Percentiles rank a stretch among this genome's conserved stretches.
Evolutionary conservation across 345 rosid genomes (phyloP).

Genomic region (Syzygium grande): DNA sequence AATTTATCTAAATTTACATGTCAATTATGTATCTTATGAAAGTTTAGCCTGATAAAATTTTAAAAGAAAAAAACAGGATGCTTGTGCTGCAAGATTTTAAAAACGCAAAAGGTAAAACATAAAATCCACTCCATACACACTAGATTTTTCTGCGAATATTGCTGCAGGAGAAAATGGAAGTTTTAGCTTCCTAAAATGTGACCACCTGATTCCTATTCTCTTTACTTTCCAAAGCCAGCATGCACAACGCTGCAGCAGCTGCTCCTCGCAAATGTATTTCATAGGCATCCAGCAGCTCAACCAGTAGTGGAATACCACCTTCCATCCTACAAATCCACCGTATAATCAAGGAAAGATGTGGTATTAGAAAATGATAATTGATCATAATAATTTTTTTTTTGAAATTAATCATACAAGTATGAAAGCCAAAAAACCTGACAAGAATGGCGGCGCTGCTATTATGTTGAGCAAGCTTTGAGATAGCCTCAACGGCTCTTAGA

Average conservation of each 20-base stretch:
- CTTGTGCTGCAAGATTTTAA: background rate
- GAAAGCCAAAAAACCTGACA: background rate
- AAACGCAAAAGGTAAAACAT: background rate
- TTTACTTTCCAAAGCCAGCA: slow-evolving; percentile 70
- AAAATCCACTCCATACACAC: background rate
- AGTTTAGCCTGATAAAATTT: background rate
- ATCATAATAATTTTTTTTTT: background rate
- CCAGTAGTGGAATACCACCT: slow-evolving; percentile 72
- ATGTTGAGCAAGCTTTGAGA: background rate
- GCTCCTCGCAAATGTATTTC: slow-evolving; percentile 71
- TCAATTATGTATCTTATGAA: background rate
- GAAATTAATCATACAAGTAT: background rate
- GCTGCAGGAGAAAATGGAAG: background rate
- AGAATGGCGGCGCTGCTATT: background rate
- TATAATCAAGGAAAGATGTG: background rate
- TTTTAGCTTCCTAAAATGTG: background rate
- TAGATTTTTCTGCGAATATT: background rate
- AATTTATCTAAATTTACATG: background rate
- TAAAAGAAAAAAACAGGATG: background rate
- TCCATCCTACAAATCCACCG: slow-evolving; percentile 30
- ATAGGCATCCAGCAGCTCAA: slow-evolving; percentile 43
- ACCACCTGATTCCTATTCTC: slow-evolving; percentile 65
- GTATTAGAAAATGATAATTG: background rate
- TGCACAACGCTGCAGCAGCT: slow-evolving; percentile 74
- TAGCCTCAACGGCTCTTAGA: background rate